Evolutionary conservation across 2,329 filamentous ascomycete species (phyloP), one percentile per base, ranked within the genome.

Genomic region (Thelonectria discophora): DNA sequence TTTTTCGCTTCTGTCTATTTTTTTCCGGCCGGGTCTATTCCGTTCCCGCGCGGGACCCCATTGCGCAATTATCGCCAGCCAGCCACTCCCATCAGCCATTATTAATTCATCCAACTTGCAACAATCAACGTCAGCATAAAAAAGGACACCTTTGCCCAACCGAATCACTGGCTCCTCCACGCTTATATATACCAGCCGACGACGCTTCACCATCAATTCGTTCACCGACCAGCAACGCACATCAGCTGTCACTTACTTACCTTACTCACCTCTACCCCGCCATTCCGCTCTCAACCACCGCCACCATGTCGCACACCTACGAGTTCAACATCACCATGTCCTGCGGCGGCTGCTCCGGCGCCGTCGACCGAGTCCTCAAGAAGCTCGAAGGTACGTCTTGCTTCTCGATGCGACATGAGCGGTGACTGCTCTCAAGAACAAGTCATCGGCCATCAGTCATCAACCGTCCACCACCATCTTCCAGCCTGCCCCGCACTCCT

Each of bases 261-360:
- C 21, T 24, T 24, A 6, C 21, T 24, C 21, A 6, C 6, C 3
- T 42, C 27, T 65, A 66, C 68, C 66, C 69, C 69, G 58, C 66
- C 57, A 63, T 61, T 56, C 57, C 34, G 30, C 46, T 58, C 40
- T 51, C 49, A 51, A 58, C 50, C 55, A 67, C 54, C 55, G 34
- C 59, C 73, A 83, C 69, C 73, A 93, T 94, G 91, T 81, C 71
- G 45, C 93, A 97, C 84, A 92, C 88, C 70, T 98, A 98, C 90
- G 92, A 95, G 79, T 98, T 98, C 85, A 89, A 94, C 80, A 88
- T 98, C 78, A 85, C 83, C 79, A 99, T 99, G 95, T 91, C 84
- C 84, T 99, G 95, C 82, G 88, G 92, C 76, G 95, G 95, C 78
- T 99, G 95, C 89, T 97, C 94, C 47, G 93, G 94, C 74, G 95